Percentiles rank a stretch among this genome's conserved stretches.
These are phyloP conservation scores for Rhinocladiella similis DNA, from an alignment of 2,329 filamentous ascomycete genomes.

Conservation along the genomic window DNA sequence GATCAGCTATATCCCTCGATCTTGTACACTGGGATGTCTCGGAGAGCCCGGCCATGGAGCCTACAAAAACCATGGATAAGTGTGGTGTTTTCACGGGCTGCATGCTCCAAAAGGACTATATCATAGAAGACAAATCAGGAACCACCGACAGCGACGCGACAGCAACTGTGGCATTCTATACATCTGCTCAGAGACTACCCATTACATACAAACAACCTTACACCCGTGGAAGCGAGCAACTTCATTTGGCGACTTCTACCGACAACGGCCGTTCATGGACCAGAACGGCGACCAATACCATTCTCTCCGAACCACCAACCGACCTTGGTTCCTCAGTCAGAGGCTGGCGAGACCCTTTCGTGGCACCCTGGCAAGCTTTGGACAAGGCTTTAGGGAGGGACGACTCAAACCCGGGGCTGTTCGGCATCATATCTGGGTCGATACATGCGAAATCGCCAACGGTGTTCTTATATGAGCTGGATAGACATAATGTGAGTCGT, in stretches of 20 bases:
- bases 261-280: constrained; percentile 42
- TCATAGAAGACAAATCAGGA: too few species aligned
- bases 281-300: constrained; percentile 39
- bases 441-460: constrained; percentile 44
- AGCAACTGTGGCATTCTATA: constrained; percentile 40
- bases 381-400: constrained; percentile 13
- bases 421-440: constrained; percentile 53
- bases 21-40: constrained; percentile 39
- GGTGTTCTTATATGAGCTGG: constrained; percentile 49
- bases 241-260: constrained; percentile 40
- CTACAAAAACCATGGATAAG: constrained; percentile 40
- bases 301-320: constrained; percentile 37
- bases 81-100: constrained; percentile 47
- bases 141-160: constrained; percentile 32
- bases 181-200: constrained; percentile 41
- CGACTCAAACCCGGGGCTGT: constrained; percentile 32
- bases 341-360: constrained; percentile 46
- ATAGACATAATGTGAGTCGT: constrained; percentile 39
- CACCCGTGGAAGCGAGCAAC: constrained; percentile 37
- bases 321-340: constrained; percentile 35
- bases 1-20: constrained; percentile 32
- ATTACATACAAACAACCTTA: constrained; percentile 44
- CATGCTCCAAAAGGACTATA: constrained; percentile 24
- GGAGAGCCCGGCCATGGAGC: constrained; percentile 29
- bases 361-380: constrained; percentile 35